Conservation (phyloP, 163 green algal genomes). For the Chlamydomonas reinhardtii region DNA sequence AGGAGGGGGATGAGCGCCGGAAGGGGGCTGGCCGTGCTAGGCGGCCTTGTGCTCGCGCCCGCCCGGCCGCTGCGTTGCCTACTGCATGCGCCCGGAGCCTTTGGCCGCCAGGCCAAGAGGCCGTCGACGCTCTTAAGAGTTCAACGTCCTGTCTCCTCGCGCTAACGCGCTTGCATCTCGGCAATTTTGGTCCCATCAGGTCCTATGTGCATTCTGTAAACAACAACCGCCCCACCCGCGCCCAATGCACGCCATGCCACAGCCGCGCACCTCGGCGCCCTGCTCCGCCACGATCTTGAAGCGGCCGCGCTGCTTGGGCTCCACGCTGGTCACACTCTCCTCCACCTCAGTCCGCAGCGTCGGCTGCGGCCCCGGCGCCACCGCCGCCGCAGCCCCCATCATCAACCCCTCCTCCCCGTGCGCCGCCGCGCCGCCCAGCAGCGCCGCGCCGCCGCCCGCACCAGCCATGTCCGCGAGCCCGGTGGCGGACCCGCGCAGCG, state of each 20-base stretch:
- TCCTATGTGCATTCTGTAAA: no score
- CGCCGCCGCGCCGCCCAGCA: not conserved
- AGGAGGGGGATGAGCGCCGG: no score
- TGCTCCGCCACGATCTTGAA: slow-evolving; percentile 85
- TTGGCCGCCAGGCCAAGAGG: no score
- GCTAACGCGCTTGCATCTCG: no score
- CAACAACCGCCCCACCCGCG: not conserved
- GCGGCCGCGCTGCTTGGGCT: slow-evolving; percentile 70
- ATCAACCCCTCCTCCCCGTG: no score
- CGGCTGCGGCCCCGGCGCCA: not conserved
- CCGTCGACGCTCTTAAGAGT: no score
- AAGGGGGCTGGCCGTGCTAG: not conserved
- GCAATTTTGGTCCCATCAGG: no score
- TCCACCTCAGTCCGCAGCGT: slow-evolving; percentile 22
- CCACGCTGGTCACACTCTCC: slow-evolving; percentile 45
- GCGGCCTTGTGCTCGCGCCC: no score
- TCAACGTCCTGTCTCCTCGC: no score
- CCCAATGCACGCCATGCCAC: not conserved
- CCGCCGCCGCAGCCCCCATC: not conserved
- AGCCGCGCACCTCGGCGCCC: not conserved
- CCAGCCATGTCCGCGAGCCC: not conserved
- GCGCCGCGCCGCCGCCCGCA: not conserved
- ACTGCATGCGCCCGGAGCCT: no score
- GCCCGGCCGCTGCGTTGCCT: no score
- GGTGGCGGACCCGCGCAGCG: not conserved